Evolutionary conservation across 257 asterid genomes (phyloP).

Genomic region (Echites panduratus): DNA sequence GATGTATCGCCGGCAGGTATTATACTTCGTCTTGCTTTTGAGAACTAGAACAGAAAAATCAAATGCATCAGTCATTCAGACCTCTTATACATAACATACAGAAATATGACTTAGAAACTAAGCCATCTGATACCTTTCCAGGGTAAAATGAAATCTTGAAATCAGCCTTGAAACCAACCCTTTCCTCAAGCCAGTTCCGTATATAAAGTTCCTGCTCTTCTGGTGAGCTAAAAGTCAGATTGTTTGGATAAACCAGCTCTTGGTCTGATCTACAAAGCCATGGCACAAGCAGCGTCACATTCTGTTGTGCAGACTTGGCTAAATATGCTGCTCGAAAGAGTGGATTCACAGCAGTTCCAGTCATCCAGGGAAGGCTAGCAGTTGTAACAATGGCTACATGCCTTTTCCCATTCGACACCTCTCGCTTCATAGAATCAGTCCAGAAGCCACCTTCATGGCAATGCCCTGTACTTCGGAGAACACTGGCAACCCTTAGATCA

Average conservation of each 20-base stretch:
- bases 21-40: conserved; percentile 85
- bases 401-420: conserved; percentile 55
- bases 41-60: conserved; percentile 41
- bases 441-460: conserved; percentile 84
- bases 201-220: conserved; percentile 91
- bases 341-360: conserved; percentile 98
- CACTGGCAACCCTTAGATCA: conserved; percentile 89
- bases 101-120: conserved; percentile 1
- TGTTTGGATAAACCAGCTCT: conserved; percentile 90
- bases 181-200: conserved; percentile 91
- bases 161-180: conserved; percentile 87
- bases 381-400: conserved; percentile 96
- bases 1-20: conserved; percentile 97
- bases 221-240: conserved; percentile 75
- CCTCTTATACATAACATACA: neutral
- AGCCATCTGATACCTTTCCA: conserved; percentile 61
- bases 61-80: conserved; percentile 13
- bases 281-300: conserved; percentile 92
- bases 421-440: conserved; percentile 53
- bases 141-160: conserved; percentile 97
- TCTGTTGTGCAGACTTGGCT: conserved; percentile 75
- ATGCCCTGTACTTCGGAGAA: conserved; percentile 92
- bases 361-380: conserved; percentile 99
- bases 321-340: conserved; percentile 95
- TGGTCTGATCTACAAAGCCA: conserved; percentile 98